Base-by-base conservation (phyloP, 495 filamentous ascomycete genomes). In the Rusavskia elegans region DNA sequence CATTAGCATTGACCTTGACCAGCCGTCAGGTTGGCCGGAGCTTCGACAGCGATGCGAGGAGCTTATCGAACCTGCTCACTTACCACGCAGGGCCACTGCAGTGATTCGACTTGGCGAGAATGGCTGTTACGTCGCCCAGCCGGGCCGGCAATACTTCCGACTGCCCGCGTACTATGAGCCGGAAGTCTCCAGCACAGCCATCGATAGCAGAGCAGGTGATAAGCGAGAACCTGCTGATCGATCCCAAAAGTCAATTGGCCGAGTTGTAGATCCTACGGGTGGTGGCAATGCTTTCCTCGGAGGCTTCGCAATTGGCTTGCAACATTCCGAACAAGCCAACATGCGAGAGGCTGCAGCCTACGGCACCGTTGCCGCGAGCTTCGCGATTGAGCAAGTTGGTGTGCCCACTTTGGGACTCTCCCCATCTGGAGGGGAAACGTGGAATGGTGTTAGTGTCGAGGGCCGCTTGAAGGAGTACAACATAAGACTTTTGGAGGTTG, bases 261-360 rank as follows among this genome's bases (percentile, higher is more conserved):
- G 72, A 49, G 87, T 97, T 8, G 68, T 93, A 16, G 92, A 98
- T 65, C 89, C 90, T 0, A 98, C 92, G 0, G 92, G 92, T n/a
- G 92, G 89, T 20, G 92, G 92, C 0, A 98, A 98, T 64, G 81
- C 83, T 0, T 98, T 95, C 60, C 72, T 97, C 0, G 92, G 92
- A 8, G 92, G 77, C 10, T 62, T 49, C 39, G 57, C 55, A 41
- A 37, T 53, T 17, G 55, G 54, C 17, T 23, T 61, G 9, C 36
- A 11, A 35, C 32, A 35, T 35, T 11, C 32, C 13, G 32, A 35
- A 35, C 32, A 10, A 35, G 8, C 10, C 8, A 35, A 7, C 10
- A 35, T 35, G 32, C 32, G 57, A 54, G 48, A 25, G 10, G 57
- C 88, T 5, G 80, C 85, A 11, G 73, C 79, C 0, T 84, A 80